Base-by-base conservation (phyloP, 2,329 filamentous ascomycete species). In the Neonectria faginata region DNA sequence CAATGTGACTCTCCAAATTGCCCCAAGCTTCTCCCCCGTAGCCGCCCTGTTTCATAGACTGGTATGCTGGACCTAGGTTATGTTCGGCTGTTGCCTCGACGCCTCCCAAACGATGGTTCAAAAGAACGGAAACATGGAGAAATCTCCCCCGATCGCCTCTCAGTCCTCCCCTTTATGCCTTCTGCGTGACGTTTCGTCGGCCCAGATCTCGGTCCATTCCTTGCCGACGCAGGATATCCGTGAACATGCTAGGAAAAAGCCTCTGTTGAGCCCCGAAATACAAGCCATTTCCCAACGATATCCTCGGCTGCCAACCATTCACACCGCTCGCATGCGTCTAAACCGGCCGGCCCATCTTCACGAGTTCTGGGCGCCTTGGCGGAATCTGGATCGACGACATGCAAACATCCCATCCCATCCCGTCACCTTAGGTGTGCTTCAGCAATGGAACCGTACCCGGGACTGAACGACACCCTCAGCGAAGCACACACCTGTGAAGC, bases 81-180 rank as follows among this genome's bases (percentile, higher is more conserved):
- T 63, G 56, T 11, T 69, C 67, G 67, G 67, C 48, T 69, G 57
- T 65, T 42, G 14, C 42, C 41, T 59, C 29, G 53, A 42, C 39
- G n/a, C 31, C 39, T 60, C 39, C 51, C 51, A 45, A 65, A 45
- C 22, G 55, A 54, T 31, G 16, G 3, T 50, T 57, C 12, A 39
- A 59, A 59, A 44, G 42, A 29, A 60, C 66, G 67, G 67, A 67
- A 45, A 67, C 57, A 69, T 64, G 67, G 67, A 65, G 50, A 57
- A 45, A 50, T 62, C 14, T n/a, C 27, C 51, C 33, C 51, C 45
- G 11, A 27, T 39, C 39, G 47, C 45, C 22, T 50, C 36, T 39
- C 6, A 39, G 12, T n/a, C 14, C 36, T 61, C 42, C 50, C 48
- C 33, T 59, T 31, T 16, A 10, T 54, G 50, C 25, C 39, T 54